Conservation (phyloP, 257 asterid species). For the Parsonsia alboflavescens region DNA sequence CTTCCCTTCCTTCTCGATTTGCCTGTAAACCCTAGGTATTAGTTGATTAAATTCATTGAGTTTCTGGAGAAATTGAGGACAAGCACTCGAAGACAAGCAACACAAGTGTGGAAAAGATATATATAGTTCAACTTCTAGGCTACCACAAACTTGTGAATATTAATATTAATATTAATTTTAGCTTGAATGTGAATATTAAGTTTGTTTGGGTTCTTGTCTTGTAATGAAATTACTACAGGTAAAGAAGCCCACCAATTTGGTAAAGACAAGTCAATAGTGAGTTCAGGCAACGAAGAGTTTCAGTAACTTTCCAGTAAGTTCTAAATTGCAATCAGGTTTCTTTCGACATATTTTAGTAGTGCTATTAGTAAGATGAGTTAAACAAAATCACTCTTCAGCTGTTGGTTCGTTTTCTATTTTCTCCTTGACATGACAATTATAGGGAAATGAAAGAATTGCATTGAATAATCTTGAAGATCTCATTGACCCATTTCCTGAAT, state of each 20-base stretch:
- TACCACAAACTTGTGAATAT: too few species aligned
- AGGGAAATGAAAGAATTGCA: conserved; percentile 19
- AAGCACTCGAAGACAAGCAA: too few species aligned
- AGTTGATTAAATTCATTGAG: too few species aligned
- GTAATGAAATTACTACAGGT: conserved; percentile 3
- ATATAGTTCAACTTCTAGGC: too few species aligned
- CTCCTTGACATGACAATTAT: conserved; percentile 22
- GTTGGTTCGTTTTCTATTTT: conserved; percentile 15
- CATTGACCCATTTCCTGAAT: conserved; percentile 22
- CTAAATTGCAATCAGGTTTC: neutral
- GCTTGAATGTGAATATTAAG: neutral
- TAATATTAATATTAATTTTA: too few species aligned
- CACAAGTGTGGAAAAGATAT: too few species aligned
- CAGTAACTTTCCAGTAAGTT: conserved; percentile 31
- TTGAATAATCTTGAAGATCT: conserved; percentile 28
- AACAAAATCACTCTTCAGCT: conserved; percentile 16
- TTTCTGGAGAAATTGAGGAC: too few species aligned
- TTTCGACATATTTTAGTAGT: neutral
- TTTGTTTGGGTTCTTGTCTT: conserved; percentile 1
- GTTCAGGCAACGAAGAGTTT: conserved; percentile 7
- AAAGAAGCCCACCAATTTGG: neutral
- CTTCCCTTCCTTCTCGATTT: too few species aligned
- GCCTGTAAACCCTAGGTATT: too few species aligned
- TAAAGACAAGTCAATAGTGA: conserved; percentile 8
- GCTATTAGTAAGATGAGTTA: conserved; percentile 23